Evolutionary conservation across 768 basidiomycete genomes (phyloP), one percentile per base, ranked within the genome.

Genomic region (Kockovaella imperatae): DNA sequence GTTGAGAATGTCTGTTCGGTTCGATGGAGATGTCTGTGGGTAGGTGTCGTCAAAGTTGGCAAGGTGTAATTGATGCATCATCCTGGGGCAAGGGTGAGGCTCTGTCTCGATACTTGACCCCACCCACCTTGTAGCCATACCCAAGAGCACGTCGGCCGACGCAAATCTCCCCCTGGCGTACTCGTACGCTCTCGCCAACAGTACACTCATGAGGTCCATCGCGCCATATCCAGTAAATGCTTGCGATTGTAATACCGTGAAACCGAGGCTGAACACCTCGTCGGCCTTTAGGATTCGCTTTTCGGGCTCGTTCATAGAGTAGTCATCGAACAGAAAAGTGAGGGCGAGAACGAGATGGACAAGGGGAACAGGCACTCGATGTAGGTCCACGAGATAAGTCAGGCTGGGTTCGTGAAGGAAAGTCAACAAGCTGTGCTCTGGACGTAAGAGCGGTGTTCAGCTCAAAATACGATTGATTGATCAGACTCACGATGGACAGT

Each of bases 41-140:
- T 54, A 49, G 21, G 47, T 43, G 20, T 57, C 47, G 28, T 57
- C 52, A 11, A 53, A 55, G n/a, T 35, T 49, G 18, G 53, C 35
- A 20, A 57, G 41, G 3, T 36, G 35, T 5, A 57, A 34, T 31
- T 50, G 53, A n/a, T 54, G 53, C 56, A 57, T 57, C 56, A 57
- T 57, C 47, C 55, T 57, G 23, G 17, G 3, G 3, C 6, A 32
- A 17, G 8, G 25, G n/a, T n/a, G n/a, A n/a, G n/a, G n/a, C n/a
- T n/a, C n/a, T n/a, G n/a, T n/a, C n/a, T n/a, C n/a, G n/a, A 7
- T 36, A 7, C 21, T 38, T 18, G 10, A 6, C 8, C 24, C 4
- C 7, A 30, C 54, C 15, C 14, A 57, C 56, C 52, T 40, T 10
- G 48, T 52, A 13, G 52, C 56, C n/a, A 38, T 45, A 5, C 56